Evolutionary conservation across 2,329 filamentous ascomycete genomes (phyloP).

Genomic region (Tolypocladium cylindrosporum): DNA sequence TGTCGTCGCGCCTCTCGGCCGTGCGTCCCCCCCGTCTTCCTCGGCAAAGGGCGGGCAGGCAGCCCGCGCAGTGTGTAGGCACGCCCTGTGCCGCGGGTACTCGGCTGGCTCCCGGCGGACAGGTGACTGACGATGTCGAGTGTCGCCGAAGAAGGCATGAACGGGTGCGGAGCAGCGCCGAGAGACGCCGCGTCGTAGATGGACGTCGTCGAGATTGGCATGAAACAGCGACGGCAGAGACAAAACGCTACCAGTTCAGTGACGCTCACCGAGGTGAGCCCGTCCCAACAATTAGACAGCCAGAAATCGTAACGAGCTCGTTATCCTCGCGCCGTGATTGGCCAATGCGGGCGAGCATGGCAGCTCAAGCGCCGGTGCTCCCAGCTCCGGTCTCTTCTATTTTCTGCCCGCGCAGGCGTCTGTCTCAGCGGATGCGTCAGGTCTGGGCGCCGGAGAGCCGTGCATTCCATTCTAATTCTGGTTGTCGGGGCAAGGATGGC

Average conservation of each 20-base stretch:
- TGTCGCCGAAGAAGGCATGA: too few species aligned
- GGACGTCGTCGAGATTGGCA: neutral
- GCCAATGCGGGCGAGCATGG: neutral
- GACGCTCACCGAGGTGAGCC: neutral
- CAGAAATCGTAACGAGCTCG: neutral
- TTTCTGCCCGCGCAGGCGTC: neutral
- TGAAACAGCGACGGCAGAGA: neutral
- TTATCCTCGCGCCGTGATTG: neutral
- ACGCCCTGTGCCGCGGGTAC: neutral
- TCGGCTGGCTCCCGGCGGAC: neutral
- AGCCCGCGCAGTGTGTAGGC: neutral
- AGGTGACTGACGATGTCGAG: neutral
- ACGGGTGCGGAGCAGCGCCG: neutral
- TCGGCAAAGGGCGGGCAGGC: slow-evolving; percentile 1
- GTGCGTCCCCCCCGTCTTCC: neutral
- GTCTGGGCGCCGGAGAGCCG: neutral
- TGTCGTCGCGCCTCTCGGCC: slow-evolving; percentile 2
- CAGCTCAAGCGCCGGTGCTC: neutral
- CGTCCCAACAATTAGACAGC: neutral
- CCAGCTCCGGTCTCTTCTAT: neutral
- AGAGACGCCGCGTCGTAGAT: neutral
- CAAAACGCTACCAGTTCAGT: neutral
- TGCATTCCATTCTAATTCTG: neutral
- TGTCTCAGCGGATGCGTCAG: neutral
- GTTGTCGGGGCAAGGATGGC: neutral